These are phyloP conservation scores for Sugiyamaella boreocaroliniensis DNA, from an alignment of 805 yeast species.

Conservation along the genomic window DNA sequence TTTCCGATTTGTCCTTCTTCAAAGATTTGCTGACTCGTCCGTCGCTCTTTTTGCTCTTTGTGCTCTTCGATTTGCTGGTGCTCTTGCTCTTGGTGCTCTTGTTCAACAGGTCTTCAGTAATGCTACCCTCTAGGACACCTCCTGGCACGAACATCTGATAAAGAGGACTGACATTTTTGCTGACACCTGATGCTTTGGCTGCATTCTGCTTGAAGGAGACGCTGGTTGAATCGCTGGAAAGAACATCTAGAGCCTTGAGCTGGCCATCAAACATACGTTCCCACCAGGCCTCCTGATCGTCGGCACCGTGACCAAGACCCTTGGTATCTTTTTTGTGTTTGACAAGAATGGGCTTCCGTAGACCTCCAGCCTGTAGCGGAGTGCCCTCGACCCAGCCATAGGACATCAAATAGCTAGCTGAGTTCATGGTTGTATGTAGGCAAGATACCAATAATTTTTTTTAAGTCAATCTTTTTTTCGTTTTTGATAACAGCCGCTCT, in stretches of 20 bases:
- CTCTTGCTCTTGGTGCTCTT: neutral
- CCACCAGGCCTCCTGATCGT: slow-evolving; percentile 93
- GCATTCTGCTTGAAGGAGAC: slow-evolving; percentile 53
- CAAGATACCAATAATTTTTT: neutral
- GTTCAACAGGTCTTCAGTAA: neutral
- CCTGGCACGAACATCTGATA: slow-evolving; percentile 86
- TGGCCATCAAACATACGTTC: slow-evolving; percentile 92
- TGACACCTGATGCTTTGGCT: slow-evolving; percentile 37
- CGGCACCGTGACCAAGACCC: slow-evolving; percentile 74
- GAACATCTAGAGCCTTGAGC: slow-evolving; percentile 65
- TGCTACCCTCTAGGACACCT: slow-evolving; percentile 63
- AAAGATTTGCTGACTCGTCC: neutral
- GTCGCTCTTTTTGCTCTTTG: neutral
- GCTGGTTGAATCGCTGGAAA: slow-evolving; percentile 10
- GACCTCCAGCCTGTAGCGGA: slow-evolving; percentile 71
- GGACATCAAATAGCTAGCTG: slow-evolving; percentile 60
- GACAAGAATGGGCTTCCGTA: slow-evolving; percentile 79
- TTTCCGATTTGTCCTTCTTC: neutral
- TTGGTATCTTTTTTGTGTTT: slow-evolving; percentile 85
- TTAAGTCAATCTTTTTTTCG: neutral
- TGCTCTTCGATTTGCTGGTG: neutral
- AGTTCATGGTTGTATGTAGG: slow-evolving; percentile 49
- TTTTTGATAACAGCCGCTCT: neutral
- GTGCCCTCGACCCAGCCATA: slow-evolving; percentile 94
- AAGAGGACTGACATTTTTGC: slow-evolving; percentile 59